Evolutionary conservation across 2,329 filamentous ascomycete genomes (phyloP).

Genomic region (Arthrobotrys iridis): DNA sequence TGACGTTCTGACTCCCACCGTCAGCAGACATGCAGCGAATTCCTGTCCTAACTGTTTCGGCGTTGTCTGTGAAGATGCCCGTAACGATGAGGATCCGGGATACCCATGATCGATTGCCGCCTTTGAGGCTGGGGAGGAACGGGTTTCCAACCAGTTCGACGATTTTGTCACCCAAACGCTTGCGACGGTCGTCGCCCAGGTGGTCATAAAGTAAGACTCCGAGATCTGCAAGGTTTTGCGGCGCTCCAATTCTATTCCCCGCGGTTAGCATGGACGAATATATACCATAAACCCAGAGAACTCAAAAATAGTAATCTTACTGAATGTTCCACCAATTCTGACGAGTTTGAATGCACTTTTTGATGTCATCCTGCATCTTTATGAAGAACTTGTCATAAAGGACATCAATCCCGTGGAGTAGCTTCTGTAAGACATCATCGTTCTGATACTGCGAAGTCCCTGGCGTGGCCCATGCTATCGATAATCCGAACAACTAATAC

Average conservation of each 20-base stretch:
- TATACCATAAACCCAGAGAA: no score
- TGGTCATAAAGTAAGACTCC: conserved; percentile 43
- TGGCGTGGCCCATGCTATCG: conserved; percentile 23
- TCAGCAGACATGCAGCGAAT: conserved; percentile 27
- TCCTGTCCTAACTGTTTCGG: background rate
- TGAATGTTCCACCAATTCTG: conserved; percentile 46
- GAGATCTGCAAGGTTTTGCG: conserved; percentile 44
- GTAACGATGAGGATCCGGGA: conserved; percentile 1
- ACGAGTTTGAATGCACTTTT: conserved; percentile 5
- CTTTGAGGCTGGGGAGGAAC: conserved; percentile 9
- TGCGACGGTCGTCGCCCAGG: conserved; percentile 24
- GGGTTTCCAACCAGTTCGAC: conserved; percentile 28
- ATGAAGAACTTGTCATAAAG: conserved; percentile 8
- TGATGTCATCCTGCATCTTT: conserved; percentile 8
- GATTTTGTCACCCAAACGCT: conserved; percentile 15
- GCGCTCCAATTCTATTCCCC: conserved; percentile 50
- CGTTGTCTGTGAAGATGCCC: conserved; percentile 30
- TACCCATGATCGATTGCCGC: conserved; percentile 40
- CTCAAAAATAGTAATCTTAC: conserved; percentile 3
- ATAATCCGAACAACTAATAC: conserved; percentile 13
- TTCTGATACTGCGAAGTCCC: conserved; percentile 25
- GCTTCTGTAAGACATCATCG: conserved; percentile 9
- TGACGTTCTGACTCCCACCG: background rate
- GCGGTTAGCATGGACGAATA: background rate
- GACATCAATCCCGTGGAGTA: conserved; percentile 26